Evolutionary conservation across 2,329 filamentous ascomycete genomes (phyloP), one percentile per base, ranked within the genome.

Genomic region (Niveomyces coronatus): DNA sequence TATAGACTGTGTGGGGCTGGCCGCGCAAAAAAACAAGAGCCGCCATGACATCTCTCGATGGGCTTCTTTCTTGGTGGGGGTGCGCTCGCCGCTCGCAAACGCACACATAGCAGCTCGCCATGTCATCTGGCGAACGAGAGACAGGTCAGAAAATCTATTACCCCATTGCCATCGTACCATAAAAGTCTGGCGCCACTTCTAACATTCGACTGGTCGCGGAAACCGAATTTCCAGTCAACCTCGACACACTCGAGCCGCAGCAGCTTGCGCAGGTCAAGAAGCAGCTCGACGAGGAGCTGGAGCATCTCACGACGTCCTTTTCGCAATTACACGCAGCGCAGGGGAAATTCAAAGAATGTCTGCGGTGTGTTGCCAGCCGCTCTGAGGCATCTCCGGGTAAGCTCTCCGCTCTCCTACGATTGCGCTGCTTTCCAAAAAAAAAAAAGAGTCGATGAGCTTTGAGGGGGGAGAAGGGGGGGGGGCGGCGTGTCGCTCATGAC

Each of bases 211-310:
- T 13, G 13, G 13, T 14, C 15, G 23, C 17, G 24, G 14, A 26
- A 29, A n/a, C n/a, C n/a, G n/a, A n/a, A n/a, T n/a, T n/a, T n/a
- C n/a, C 48, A 76, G 73, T 77, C 48, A 73, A 71, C 49, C 67
- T 98, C 52, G 77, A 81, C 51, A 78, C 74, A 44, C 81, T 98
- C 53, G 83, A 82, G 51, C 71, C 81, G 18, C 84, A 85, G 48
- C 89, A 95, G 64, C 82, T 98, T 49, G 81, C 78, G 49, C 79
- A 86, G 51, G 81, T 98, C 49, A 95, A 98, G 70, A 87, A 91
- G 61, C 89, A 95, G 60, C 81, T 98, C 48, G 89, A 94, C 60
- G 82, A 91, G 53, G 91, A 98, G 64, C 81, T 98, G 47, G 86
- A 94, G 58, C 89, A 96, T 66, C 76, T 98, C 48, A 93, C 86